These are phyloP conservation scores for Rhizophagus clarus DNA, from an alignment of 192 early-diverging fungal species.

Conservation along the genomic window DNA sequence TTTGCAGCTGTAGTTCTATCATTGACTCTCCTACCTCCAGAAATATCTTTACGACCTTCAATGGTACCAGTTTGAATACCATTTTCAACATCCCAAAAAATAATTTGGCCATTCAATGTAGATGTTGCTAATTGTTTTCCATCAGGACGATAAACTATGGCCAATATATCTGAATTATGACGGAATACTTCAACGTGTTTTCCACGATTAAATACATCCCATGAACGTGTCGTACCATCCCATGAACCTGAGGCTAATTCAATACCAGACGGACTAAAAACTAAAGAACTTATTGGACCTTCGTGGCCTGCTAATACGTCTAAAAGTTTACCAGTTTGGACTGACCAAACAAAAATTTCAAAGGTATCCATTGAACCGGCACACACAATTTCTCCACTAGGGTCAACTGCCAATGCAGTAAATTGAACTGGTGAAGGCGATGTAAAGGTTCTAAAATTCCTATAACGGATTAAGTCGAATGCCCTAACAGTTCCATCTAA, in stretches of 20 bases:
- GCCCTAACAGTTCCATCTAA: conserved; percentile 99
- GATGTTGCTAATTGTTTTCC: conserved; percentile 84
- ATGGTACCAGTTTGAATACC: conserved; percentile 72
- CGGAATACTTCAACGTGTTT: conserved; percentile 76
- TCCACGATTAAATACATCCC: conserved; percentile 93
- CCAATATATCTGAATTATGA: conserved; percentile 83
- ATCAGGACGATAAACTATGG: conserved; percentile 87
- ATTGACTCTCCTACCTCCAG: conserved; percentile 78
- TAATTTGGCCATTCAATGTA: conserved; percentile 91
- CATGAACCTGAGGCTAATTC: conserved; percentile 86
- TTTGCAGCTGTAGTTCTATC: conserved; percentile 85
- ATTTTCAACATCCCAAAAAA: conserved; percentile 90
- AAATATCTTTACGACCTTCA: conserved; percentile 93
- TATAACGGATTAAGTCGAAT: conserved; percentile 94
- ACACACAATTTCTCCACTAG: conserved; percentile 95
- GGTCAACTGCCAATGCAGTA: conserved; percentile 88
- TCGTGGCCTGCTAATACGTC: conserved; percentile 94
- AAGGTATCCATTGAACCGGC: conserved; percentile 93
- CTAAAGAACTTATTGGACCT: conserved; percentile 83
- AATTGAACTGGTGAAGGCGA: conserved; percentile 96
- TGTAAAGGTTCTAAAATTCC: conserved; percentile 98
- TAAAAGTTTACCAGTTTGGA: conserved; percentile 97
- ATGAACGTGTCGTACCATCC: conserved; percentile 87
- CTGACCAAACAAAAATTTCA: conserved; percentile 98
- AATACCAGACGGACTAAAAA: conserved; percentile 84